These are phyloP conservation scores for Aegilops umbellulata DNA, from an alignment of 176 grass and related monocot genomes.

Conservation along the genomic window DNA sequence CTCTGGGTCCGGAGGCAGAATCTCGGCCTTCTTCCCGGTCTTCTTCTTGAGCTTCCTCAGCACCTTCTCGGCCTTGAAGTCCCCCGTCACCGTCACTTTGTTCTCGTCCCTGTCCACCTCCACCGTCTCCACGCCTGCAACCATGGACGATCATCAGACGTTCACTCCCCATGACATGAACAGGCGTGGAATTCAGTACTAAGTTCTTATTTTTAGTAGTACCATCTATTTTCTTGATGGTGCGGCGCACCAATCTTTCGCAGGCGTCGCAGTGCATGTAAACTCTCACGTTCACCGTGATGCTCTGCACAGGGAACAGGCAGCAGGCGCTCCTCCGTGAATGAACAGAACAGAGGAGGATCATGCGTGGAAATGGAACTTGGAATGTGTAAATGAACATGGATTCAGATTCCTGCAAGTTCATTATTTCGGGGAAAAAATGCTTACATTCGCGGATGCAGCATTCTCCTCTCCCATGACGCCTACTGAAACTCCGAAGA, in stretches of 20 bases:
- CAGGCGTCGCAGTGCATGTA: constrained; percentile 56
- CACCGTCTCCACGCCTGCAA: constrained; percentile 37
- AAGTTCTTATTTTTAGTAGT: too few relatives aligned
- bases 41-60: constrained; percentile 44
- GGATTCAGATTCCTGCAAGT: neutral
- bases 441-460: neutral
- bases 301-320: neutral
- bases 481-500: neutral
- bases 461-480: constrained; percentile 24
- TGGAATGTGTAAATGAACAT: neutral
- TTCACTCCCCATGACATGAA: too few relatives aligned
- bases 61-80: constrained; percentile 27
- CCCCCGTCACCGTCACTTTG: constrained; percentile 43
- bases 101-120: constrained; percentile 47
- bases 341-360: neutral
- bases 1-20: neutral
- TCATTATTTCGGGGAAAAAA: neutral
- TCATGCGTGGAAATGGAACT: neutral
- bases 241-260: constrained; percentile 25
- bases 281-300: constrained; percentile 27
- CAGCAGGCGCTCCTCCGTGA: neutral
- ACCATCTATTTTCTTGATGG: constrained; percentile 35
- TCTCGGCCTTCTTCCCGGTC: constrained; percentile 36
- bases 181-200: neutral
- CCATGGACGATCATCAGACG: neutral